These are phyloP conservation scores for Nitzschia sp. DNA, from an alignment of 108 stramenopile species.

Conservation along the genomic window DNA sequence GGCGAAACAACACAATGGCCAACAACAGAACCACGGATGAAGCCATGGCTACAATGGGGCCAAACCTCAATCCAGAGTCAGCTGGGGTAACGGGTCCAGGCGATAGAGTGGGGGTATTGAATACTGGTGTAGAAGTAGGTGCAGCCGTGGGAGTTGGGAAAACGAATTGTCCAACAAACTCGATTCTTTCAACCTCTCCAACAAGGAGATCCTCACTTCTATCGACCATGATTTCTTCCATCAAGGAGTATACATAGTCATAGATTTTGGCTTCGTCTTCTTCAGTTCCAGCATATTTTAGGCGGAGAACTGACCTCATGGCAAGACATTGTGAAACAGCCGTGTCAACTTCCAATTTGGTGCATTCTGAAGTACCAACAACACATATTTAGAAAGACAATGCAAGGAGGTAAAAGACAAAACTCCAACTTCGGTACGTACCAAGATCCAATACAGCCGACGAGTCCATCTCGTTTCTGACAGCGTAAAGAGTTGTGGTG, in stretches of 20 bases:
- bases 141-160: too few species aligned
- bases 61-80: background rate
- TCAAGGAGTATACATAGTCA: background rate
- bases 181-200: slow-evolving; percentile 2
- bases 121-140: background rate
- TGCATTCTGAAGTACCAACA: too few species aligned
- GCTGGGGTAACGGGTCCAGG: background rate
- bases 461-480: background rate
- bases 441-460: slow-evolving; percentile 10
- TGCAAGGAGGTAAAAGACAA: slow-evolving; percentile 1
- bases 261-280: background rate
- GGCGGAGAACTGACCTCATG: background rate
- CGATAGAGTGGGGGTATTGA: background rate
- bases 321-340: slow-evolving; percentile 1
- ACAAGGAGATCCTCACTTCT: slow-evolving; percentile 2
- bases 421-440: background rate
- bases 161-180: slow-evolving; percentile 6
- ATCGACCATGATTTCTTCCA: slow-evolving; percentile 10
- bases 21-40: background rate
- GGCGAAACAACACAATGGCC: background rate
- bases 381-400: too few species aligned
- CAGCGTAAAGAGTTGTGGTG: slow-evolving; percentile 8
- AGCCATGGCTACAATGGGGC: slow-evolving; percentile 1
- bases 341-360: background rate
- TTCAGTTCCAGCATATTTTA: background rate